phyloP scores from a whole-genome alignment of 2,329 filamentous ascomycete genomes.

The Diaporthe sp. region DNA sequence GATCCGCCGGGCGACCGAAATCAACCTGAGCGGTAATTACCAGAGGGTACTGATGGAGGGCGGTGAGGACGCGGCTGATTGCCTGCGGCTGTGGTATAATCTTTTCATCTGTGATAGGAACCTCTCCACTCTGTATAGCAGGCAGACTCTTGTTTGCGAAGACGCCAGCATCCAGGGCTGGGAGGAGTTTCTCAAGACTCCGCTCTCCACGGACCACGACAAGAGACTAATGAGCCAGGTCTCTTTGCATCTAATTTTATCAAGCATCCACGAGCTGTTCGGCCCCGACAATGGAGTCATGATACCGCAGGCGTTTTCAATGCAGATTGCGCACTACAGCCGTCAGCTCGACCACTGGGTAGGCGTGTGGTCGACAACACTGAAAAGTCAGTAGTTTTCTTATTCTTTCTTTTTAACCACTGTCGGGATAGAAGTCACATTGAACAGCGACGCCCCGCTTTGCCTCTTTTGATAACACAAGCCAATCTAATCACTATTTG shows the following conservation, averaged over 20 bases:
- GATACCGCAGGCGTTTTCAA: slow-evolving; percentile 60
- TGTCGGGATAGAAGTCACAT: neutral
- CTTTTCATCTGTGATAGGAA: slow-evolving; percentile 72
- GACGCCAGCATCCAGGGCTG: slow-evolving; percentile 67
- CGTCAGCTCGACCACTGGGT: slow-evolving; percentile 52
- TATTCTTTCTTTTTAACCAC: no score
- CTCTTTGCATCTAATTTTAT: slow-evolving; percentile 66
- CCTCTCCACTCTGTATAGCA: slow-evolving; percentile 69
- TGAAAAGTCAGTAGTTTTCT: slow-evolving; percentile 45
- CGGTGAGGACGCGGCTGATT: slow-evolving; percentile 59
- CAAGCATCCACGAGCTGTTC: slow-evolving; percentile 64
- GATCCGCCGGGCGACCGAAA: slow-evolving; percentile 59
- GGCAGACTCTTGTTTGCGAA: slow-evolving; percentile 68
- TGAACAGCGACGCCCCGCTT: neutral
- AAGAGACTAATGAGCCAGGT: slow-evolving; percentile 68
- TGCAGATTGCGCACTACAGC: slow-evolving; percentile 52
- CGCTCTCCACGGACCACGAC: slow-evolving; percentile 63
- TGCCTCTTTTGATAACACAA: neutral
- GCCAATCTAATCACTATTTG: neutral
- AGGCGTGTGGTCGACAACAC: slow-evolving; percentile 45
- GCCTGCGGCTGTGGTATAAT: slow-evolving; percentile 69
- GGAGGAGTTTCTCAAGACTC: slow-evolving; percentile 64
- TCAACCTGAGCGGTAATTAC: slow-evolving; percentile 56
- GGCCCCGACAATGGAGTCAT: slow-evolving; percentile 64
- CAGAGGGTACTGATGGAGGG: slow-evolving; percentile 50